Conservation (phyloP, 768 basidiomycete genomes). For the Cystobasidium tubakii region DNA sequence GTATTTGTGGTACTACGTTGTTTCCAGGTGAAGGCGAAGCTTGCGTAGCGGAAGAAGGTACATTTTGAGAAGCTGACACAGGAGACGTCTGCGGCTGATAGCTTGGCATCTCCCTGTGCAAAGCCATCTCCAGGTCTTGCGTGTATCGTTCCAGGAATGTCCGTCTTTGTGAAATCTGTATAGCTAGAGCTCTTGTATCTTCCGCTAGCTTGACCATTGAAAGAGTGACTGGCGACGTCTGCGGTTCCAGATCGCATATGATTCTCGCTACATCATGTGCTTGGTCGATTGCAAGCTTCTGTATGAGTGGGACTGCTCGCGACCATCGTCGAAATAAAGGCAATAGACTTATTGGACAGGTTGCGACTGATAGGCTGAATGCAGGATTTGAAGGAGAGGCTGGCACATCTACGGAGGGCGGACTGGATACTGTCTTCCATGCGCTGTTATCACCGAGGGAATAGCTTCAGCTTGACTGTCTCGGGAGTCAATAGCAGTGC, state of each 20-base stretch:
- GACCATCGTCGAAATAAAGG: conserved; percentile 3
- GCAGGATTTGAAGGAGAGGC: background rate
- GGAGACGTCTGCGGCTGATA: background rate
- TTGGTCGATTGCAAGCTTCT: background rate
- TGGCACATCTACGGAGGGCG: conserved; percentile 5
- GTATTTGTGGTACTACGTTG: background rate
- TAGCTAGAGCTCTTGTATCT: background rate
- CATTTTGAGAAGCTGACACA: background rate
- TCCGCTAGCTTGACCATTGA: conserved; percentile 2
- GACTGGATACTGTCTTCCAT: background rate
- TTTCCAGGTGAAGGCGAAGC: no score
- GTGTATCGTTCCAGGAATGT: conserved; percentile 18
- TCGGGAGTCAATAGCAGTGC: background rate
- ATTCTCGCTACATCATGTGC: conserved; percentile 12
- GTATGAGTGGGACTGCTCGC: background rate
- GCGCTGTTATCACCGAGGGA: background rate
- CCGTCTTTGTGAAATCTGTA: conserved; percentile 11
- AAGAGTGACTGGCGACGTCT: background rate
- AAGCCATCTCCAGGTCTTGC: conserved; percentile 2
- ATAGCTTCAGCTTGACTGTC: background rate
- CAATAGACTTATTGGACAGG: background rate
- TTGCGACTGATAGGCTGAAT: conserved; percentile 9
- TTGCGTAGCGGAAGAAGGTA: background rate
- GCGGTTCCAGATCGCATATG: conserved; percentile 23
- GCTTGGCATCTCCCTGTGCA: background rate